Evolutionary conservation across 2,329 filamentous ascomycete genomes (phyloP).

Genomic region (Xylariaceae sp.): DNA sequence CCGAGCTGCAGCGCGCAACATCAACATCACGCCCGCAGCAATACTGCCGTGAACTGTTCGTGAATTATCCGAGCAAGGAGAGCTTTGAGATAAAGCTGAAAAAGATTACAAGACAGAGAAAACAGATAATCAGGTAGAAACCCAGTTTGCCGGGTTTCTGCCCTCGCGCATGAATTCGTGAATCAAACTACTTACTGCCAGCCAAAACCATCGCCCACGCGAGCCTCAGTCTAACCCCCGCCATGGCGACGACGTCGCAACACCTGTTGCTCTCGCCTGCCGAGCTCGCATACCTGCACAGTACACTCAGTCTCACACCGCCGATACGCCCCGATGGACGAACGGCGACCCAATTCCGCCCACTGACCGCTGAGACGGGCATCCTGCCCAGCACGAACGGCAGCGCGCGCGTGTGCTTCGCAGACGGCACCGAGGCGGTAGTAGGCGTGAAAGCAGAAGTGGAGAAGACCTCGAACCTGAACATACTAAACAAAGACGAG

Average conservation of each 20-base stretch:
- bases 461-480: conserved; percentile 38
- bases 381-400: conserved; percentile 88
- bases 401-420: conserved; percentile 87
- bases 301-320: conserved; percentile 72
- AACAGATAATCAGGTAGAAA: no score
- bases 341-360: conserved; percentile 78
- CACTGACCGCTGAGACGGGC: conserved; percentile 82
- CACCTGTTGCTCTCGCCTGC: conserved; percentile 83
- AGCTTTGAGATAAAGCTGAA: no score
- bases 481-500: conserved; percentile 2
- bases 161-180: not conserved
- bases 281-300: conserved; percentile 92
- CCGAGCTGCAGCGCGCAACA: conserved; percentile 1
- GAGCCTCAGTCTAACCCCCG: conserved; percentile 6
- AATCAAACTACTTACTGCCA: not conserved
- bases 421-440: conserved; percentile 92
- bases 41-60: no score
- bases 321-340: conserved; percentile 89
- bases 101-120: no score
- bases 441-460: conserved; percentile 96
- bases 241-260: conserved; percentile 53
- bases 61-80: no score
- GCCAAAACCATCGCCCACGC: not conserved
- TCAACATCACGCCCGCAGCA: not conserved
- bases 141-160: no score